Conservation (phyloP, 805 yeast genomes). For the Lipomyces spencermartinsiae region DNA sequence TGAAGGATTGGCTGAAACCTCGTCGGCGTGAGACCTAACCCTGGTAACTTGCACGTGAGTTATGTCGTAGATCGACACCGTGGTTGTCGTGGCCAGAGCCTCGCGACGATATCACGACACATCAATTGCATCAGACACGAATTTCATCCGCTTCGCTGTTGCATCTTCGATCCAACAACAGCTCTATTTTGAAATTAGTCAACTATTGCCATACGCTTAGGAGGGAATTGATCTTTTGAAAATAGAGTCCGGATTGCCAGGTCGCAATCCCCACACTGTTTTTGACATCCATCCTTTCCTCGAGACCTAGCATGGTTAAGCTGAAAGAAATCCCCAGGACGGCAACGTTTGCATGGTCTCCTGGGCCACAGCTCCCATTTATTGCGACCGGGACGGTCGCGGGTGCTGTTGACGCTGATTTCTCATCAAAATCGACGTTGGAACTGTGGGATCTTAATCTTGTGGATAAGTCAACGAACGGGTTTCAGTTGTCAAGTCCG, state of each 20-base stretch:
- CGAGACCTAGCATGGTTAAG: slow-evolving; percentile 16
- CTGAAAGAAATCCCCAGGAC: slow-evolving; percentile 82
- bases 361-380: slow-evolving; percentile 67
- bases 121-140: neutral
- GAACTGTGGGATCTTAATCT: slow-evolving; percentile 74
- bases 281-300: neutral
- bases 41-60: neutral
- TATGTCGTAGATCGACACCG: neutral
- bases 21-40: neutral
- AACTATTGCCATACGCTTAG: neutral
- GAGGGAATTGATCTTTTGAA: neutral
- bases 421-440: slow-evolving; percentile 76
- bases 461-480: slow-evolving; percentile 45
- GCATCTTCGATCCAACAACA: neutral
- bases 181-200: neutral
- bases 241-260: neutral
- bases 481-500: slow-evolving; percentile 48
- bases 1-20: neutral
- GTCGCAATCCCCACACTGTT: neutral
- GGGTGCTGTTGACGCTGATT: slow-evolving; percentile 90
- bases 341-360: slow-evolving; percentile 97
- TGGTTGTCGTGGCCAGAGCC: neutral
- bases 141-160: neutral
- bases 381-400: slow-evolving; percentile 94
- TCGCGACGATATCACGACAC: neutral